Base-by-base conservation (phyloP, 163 green algal species). In the Picocystis sp. region DNA sequence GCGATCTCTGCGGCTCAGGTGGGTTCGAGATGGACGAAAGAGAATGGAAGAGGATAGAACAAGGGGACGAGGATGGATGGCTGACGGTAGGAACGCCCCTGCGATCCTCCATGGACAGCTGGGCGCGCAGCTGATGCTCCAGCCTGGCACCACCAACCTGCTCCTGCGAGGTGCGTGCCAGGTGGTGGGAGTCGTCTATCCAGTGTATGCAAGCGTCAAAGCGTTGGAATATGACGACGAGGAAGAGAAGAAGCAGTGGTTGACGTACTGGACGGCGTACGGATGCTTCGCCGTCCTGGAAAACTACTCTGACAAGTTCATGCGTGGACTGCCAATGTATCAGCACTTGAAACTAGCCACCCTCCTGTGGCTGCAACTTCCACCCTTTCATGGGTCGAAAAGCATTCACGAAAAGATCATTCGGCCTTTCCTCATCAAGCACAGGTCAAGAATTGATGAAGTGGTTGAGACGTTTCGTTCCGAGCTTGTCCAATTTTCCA, bases 131-230 rank as follows among this genome's bases (percentile, higher is more conserved):
- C 29, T 38, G 29, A 8, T 38, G 29, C 29, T 38, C 29, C 29
- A 38, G 8, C 29, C 29, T 12, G 29, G 29, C 29, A 38, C 29
- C 29, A 38, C 29, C 29, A 38, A 38, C 29, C 29, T 38, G 29
- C 29, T 38, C 29, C 29, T 38, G 29, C 29, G 29, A 38, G 29
- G 29, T 38, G 29, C 29, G 5, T 38, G 29, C 29, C 29, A 38
- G 8, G 12, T 60, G 14, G 43, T 60, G 21, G 53, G 53, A 3
- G 13, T 60, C 13, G 23, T 24, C 3, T 25, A 62, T 3, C 53
- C 53, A 3, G 53, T 60, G 45, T 60, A 60, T 49, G 57, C 53
- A 3, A 60, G 42, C 53, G 57, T 60, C 25, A 60, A 60, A 57
- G 25, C 23, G 6, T 19, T 60, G 12, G 53, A 60, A 35, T 62